Base-by-base conservation (phyloP, 345 rosid species). In the Aurinia saxatilis region DNA sequence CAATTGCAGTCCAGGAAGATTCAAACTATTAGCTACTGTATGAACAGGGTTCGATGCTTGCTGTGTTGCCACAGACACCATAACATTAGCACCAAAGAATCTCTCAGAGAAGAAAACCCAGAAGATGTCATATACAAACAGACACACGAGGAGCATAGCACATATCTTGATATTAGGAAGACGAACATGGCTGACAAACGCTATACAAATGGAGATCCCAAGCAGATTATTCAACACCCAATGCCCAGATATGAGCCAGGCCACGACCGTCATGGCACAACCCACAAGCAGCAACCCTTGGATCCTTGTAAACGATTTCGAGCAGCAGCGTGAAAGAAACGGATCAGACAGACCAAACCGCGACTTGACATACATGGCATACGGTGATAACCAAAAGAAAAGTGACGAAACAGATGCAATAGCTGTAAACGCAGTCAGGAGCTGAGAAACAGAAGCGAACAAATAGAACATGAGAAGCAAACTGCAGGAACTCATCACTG, bases 81-180 rank as follows among this genome's bases (percentile, higher is more conserved):
- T 93, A 62, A 93, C 99, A 46, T 90, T 93, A 63, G 92, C 96
- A 68, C 99, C 99, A 73, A 93, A 93, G 77, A 87, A 82, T 68
- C 90, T 90, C 81, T 93, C 97, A 13, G 99, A 90, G 81, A 82
- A 93, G 84, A 93, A 93, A 60, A 93, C 99, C 99, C 99, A 93
- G 75, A 93, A 93, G 48, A 93, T 90, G 76, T 93, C 99, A 56
- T 93, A 90, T 14, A 90, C 86, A 49, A 93, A 93, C 73, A 93
- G 76, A 63, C 97, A 90, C 30, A 71, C 80, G 2, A 93, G 87
- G 13, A 93, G 96, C 80, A 87, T 82, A 4, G 97, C 87, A 31
- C 97, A 93, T 67, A 90, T 78, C 75, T 87, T 90, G 82, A 93
- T 84, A 72, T 93, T 93, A 0, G 97, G 99, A 54, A 90, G 93